These are phyloP conservation scores for Yarrowia alimentaria DNA, from an alignment of 805 yeast genomes.

Conservation along the genomic window DNA sequence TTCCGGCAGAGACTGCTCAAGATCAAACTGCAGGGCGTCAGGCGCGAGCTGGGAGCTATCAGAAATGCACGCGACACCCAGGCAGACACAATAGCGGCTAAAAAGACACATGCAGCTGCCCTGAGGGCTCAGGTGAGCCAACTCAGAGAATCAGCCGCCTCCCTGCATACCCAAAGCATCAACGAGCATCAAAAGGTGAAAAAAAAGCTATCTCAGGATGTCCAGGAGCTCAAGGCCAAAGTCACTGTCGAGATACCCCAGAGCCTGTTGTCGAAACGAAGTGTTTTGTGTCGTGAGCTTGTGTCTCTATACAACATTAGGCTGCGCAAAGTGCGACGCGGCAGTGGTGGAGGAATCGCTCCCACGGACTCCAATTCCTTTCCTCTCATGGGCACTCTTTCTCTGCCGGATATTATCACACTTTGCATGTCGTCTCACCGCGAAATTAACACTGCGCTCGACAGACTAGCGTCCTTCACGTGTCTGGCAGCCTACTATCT, in stretches of 20 bases:
- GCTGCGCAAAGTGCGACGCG: slow-evolving; percentile 14
- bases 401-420: slow-evolving; percentile 17
- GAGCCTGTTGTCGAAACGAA: not conserved
- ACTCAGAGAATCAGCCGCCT: slow-evolving; percentile 3
- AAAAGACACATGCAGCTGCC: not conserved
- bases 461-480: slow-evolving; percentile 38
- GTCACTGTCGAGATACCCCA: slow-evolving; percentile 8
- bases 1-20: slow-evolving; percentile 10
- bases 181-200: slow-evolving; percentile 19
- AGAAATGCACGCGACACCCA: slow-evolving; percentile 9
- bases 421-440: slow-evolving; percentile 6
- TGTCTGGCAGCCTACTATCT: slow-evolving; percentile 38
- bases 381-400: slow-evolving; percentile 4
- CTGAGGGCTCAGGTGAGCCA: not conserved
- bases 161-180: slow-evolving; percentile 5
- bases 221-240: slow-evolving; percentile 3
- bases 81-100: slow-evolving; percentile 5
- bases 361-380: too few relatives aligned
- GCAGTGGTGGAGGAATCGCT: slow-evolving; percentile 3
- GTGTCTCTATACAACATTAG: slow-evolving; percentile 19
- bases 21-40: slow-evolving; percentile 6
- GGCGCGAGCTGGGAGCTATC: not conserved
- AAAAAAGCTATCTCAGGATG: slow-evolving; percentile 7
- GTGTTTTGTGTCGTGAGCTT: slow-evolving; percentile 9
- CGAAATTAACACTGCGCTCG: slow-evolving; percentile 38